Percentiles rank a stretch among this genome's conserved stretches.
These are phyloP conservation scores for Geranium rotundifolium DNA, from an alignment of 345 rosid genomes.

Conservation along the genomic window DNA sequence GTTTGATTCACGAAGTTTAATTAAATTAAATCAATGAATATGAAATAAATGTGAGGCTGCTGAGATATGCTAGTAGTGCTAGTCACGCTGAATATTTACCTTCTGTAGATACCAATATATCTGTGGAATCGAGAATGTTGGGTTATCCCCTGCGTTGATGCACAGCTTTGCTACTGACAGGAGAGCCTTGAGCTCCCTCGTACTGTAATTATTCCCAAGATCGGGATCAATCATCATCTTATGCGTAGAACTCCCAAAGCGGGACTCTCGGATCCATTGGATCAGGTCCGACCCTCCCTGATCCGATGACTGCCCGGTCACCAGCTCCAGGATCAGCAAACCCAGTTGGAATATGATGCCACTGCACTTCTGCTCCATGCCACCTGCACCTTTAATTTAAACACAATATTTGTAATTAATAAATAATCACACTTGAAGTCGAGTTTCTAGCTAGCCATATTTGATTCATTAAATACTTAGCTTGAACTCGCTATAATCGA, in stretches of 20 bases:
- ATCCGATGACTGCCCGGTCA: slow-evolving; percentile 85
- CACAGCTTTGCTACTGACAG: slow-evolving; percentile 69
- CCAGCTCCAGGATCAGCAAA: slow-evolving; percentile 65
- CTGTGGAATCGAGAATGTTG: slow-evolving; percentile 43
- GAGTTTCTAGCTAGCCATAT: background rate
- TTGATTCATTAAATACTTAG: background rate
- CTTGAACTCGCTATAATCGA: background rate
- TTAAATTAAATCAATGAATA: no score
- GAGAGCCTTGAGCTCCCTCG: slow-evolving; percentile 57
- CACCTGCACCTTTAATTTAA: slow-evolving; percentile 17
- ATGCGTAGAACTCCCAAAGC: slow-evolving; percentile 47
- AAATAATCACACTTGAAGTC: no score
- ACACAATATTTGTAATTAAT: no score
- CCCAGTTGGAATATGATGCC: slow-evolving; percentile 76
- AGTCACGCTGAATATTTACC: background rate
- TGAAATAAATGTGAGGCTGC: no score
- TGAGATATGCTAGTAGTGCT: no score
- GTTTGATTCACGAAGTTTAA: no score
- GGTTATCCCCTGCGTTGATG: slow-evolving; percentile 47
- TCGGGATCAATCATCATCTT: slow-evolving; percentile 81
- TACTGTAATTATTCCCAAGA: slow-evolving; percentile 51
- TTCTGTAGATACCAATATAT: slow-evolving; percentile 65
- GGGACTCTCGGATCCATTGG: slow-evolving; percentile 74
- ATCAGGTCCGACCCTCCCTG: slow-evolving; percentile 44
- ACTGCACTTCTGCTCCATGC: slow-evolving; percentile 32